These are phyloP conservation scores for Mortierella sp. DNA, from an alignment of 371 early-diverging fungal genomes.

Conservation along the genomic window DNA sequence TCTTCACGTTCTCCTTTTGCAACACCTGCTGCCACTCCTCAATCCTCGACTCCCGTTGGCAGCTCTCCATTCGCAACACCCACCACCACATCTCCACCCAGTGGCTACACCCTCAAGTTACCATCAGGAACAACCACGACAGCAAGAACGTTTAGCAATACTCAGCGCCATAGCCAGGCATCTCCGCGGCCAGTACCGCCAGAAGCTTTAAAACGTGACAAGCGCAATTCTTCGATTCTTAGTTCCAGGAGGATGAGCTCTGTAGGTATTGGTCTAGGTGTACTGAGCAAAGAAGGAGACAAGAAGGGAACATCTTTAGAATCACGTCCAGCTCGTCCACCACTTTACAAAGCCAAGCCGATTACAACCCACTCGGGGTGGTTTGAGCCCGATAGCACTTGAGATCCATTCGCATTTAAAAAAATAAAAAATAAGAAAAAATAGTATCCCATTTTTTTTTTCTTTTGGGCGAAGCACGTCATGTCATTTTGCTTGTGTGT, in stretches of 20 bases:
- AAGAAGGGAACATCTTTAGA: slow-evolving; percentile 12
- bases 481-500: not conserved
- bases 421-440: slow-evolving; percentile 3
- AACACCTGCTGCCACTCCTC: not conserved
- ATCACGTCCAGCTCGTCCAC: not conserved
- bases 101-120: slow-evolving; percentile 13
- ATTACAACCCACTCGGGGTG: not conserved
- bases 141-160: slow-evolving; percentile 50
- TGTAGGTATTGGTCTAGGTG: slow-evolving; percentile 48
- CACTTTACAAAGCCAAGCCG: not conserved
- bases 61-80: slow-evolving; percentile 5
- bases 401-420: not conserved
- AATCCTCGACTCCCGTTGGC: slow-evolving; percentile 1
- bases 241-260: slow-evolving; percentile 54
- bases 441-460: not conserved
- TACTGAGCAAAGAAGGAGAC: slow-evolving; percentile 46
- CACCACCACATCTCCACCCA: slow-evolving; percentile 2
- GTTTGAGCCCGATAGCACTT: slow-evolving; percentile 7
- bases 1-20: not conserved
- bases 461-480: slow-evolving; percentile 14
- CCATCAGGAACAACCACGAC: slow-evolving; percentile 25
- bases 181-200: slow-evolving; percentile 40
- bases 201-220: slow-evolving; percentile 46
- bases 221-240: slow-evolving; percentile 54
- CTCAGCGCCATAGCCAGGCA: slow-evolving; percentile 32